Conservation (phyloP, 176 grass and related monocot genomes). For the Stipa capillata region DNA sequence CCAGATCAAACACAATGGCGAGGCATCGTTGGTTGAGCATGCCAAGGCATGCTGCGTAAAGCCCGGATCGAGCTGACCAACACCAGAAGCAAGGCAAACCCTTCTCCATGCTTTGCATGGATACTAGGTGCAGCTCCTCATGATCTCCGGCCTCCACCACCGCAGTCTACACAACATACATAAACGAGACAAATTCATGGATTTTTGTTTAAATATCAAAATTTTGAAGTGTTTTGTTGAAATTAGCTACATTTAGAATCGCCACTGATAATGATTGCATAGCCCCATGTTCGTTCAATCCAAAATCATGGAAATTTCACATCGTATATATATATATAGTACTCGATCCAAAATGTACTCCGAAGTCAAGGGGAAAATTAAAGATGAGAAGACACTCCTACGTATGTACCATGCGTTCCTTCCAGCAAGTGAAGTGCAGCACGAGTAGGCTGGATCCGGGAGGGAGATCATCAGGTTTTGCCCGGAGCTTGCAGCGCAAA, state of each 20-base stretch:
- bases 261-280: neutral
- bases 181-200: neutral
- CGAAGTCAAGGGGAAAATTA: neutral
- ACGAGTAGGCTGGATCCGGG: conserved; percentile 10
- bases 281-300: neutral
- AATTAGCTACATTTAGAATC: too few species aligned
- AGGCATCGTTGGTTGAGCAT: conserved; percentile 59
- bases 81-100: conserved; percentile 68
- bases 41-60: conserved; percentile 32
- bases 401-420: conserved; percentile 39
- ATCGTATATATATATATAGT: too few species aligned
- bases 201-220: too few species aligned
- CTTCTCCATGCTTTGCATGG: conserved; percentile 54
- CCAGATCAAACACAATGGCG: conserved; percentile 55
- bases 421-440: conserved; percentile 41
- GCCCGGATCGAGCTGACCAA: conserved; percentile 37
- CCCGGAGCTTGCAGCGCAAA: conserved; percentile 46
- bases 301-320: neutral
- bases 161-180: conserved; percentile 33
- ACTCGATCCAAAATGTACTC: neutral
- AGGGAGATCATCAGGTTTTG: conserved; percentile 15
- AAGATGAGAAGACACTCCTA: neutral
- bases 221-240: too few species aligned
- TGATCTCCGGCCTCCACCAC: conserved; percentile 32
- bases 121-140: conserved; percentile 54